Evolutionary conservation across 2,329 filamentous ascomycete species (phyloP).

Genomic region (Kalmusia sp.): DNA sequence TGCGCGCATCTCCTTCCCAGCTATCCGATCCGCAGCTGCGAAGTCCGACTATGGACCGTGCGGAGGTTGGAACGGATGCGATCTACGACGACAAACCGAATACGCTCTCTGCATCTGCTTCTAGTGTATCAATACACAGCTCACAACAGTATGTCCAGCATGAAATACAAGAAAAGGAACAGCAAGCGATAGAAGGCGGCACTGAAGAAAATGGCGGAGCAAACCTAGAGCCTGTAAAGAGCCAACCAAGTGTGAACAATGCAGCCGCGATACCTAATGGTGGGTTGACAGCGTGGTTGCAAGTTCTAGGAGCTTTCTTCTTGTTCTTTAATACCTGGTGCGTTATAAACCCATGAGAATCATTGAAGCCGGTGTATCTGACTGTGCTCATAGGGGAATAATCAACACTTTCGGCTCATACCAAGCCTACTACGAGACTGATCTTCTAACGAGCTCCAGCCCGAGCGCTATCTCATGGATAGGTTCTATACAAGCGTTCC

Average conservation of each 20-base stretch:
- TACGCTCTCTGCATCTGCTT: background rate
- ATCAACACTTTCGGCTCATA: slow-evolving; percentile 59
- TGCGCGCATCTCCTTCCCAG: too few relatives aligned
- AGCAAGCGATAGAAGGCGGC: slow-evolving; percentile 3
- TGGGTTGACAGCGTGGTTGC: slow-evolving; percentile 56
- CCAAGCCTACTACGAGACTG: slow-evolving; percentile 56
- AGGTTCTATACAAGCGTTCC: slow-evolving; percentile 56
- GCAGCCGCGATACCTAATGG: slow-evolving; percentile 54
- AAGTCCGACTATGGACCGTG: slow-evolving; percentile 10
- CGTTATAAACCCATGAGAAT: slow-evolving; percentile 16
- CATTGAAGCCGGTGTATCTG: background rate
- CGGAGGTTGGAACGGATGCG: slow-evolving; percentile 1
- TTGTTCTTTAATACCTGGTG: slow-evolving; percentile 58
- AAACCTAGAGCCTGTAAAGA: slow-evolving; percentile 28
- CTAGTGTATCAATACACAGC: background rate
- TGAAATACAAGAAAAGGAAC: background rate
- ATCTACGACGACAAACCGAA: slow-evolving; percentile 26
- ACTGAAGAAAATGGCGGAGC: slow-evolving; percentile 3
- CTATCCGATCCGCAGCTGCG: background rate
- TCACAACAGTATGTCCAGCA: background rate
- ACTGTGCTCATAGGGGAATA: slow-evolving; percentile 42
- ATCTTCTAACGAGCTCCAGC: slow-evolving; percentile 47
- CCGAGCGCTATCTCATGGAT: slow-evolving; percentile 59
- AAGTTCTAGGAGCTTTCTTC: slow-evolving; percentile 57
- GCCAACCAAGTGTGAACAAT: slow-evolving; percentile 48